Evolutionary conservation across 106 monocot species (phyloP).

Genomic region (Phalaenopsis aphrodite): DNA sequence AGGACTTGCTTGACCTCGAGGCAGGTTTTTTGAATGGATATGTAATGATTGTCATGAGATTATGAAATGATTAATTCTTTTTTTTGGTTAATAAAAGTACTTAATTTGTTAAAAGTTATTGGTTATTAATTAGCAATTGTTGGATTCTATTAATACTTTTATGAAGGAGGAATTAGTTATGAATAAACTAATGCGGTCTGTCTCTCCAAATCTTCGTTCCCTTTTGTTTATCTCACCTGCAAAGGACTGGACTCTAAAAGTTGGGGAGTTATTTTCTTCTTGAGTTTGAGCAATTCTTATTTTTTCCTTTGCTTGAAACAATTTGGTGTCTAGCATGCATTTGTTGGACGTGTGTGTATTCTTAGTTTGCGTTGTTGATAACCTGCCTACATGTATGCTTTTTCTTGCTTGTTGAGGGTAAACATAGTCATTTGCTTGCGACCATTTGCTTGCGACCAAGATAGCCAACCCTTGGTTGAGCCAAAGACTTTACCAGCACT

Average conservation of each 20-base stretch:
- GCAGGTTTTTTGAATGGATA: too few species aligned
- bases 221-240: too few species aligned
- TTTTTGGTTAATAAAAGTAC: too few species aligned
- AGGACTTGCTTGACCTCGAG: too few species aligned
- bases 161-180: too few species aligned
- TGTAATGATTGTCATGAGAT: too few species aligned
- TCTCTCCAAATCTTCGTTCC: too few species aligned
- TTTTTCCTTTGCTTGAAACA: neutral
- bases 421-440: neutral
- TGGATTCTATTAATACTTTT: too few species aligned
- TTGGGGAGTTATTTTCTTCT: neutral
- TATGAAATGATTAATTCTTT: too few species aligned
- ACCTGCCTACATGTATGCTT: neutral
- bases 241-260: neutral
- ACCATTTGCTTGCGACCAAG: neutral
- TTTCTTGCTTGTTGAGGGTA: neutral
- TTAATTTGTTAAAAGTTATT: too few species aligned
- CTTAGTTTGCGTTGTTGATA: neutral
- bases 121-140: too few species aligned
- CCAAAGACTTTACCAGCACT: neutral
- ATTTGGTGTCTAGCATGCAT: neutral
- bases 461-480: neutral
- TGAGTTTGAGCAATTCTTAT: neutral
- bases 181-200: too few species aligned
- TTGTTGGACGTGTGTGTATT: neutral